Conservation (phyloP, 2,329 filamentous ascomycete species). For the Drechslerella coelobrocha region DNA sequence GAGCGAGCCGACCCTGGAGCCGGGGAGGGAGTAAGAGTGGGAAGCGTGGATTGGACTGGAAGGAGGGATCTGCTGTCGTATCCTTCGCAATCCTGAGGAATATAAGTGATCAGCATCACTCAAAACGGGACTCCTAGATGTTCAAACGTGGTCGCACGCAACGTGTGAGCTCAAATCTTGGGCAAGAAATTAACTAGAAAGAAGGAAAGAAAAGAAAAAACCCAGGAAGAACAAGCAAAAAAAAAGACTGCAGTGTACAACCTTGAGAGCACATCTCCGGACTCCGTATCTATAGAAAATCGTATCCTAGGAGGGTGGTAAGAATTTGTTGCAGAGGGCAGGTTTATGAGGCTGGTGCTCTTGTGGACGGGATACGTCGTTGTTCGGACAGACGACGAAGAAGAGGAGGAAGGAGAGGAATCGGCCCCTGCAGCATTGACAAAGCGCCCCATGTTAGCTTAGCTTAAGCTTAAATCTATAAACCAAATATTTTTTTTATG, state of each 20-base stretch:
- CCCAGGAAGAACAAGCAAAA: constrained; percentile 45
- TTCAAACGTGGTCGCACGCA: constrained; percentile 49
- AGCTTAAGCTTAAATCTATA: constrained; percentile 7
- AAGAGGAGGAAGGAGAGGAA: constrained; percentile 12
- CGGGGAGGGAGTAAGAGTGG: constrained; percentile 68
- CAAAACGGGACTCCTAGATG: constrained; percentile 78
- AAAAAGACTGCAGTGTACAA: constrained; percentile 60
- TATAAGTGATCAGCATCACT: constrained; percentile 85
- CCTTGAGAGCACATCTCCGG: constrained; percentile 76
- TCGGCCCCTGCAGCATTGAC: constrained; percentile 32
- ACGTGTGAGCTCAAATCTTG: constrained; percentile 53
- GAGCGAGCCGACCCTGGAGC: constrained; percentile 73
- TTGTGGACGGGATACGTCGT: constrained; percentile 38
- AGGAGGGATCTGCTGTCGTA: constrained; percentile 78
- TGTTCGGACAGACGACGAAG: constrained; percentile 14
- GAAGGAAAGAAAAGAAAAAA: no score
- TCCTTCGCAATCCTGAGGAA: constrained; percentile 85
- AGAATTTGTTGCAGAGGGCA: constrained; percentile 53
- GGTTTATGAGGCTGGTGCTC: constrained; percentile 42
- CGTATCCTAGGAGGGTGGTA: constrained; percentile 69
- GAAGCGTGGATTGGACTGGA: constrained; percentile 49
- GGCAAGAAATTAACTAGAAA: constrained; percentile 42
- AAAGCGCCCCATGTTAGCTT: constrained; percentile 33
- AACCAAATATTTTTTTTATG: constrained; percentile 7
- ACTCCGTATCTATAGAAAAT: constrained; percentile 77